Percentiles rank a stretch among this genome's conserved stretches.
phyloP scores from a whole-genome alignment of 768 basidiomycete species.

The Suillus spraguei region DNA sequence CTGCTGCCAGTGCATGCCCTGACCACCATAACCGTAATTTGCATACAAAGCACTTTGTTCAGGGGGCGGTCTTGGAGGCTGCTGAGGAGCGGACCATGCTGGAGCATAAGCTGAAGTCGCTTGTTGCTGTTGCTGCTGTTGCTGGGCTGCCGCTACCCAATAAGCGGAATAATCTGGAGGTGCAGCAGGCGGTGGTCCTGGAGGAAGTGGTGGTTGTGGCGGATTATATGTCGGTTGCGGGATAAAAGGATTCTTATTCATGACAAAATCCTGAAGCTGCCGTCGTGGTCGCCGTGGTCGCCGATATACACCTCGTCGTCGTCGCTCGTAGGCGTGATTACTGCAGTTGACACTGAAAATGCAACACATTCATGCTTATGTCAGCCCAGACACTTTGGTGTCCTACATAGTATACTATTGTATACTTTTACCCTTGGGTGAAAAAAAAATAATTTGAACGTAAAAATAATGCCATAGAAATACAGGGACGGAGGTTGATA shows the following conservation, averaged over 20 bases:
- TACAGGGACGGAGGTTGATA: not conserved
- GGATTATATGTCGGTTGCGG: conserved; percentile 68
- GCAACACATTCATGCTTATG: conserved; percentile 7
- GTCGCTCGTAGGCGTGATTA: conserved; percentile 6
- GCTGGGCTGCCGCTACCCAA: conserved; percentile 65
- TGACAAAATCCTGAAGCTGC: conserved; percentile 28
- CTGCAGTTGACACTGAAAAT: conserved; percentile 3
- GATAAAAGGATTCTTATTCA: conserved; percentile 88
- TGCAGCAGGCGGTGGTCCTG: conserved; percentile 76
- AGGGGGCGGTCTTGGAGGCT: conserved; percentile 65
- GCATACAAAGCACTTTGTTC: conserved; percentile 88
- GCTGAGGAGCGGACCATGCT: conserved; percentile 66
- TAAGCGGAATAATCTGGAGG: conserved; percentile 79
- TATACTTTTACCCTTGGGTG: not conserved
- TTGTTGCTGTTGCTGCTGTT: conserved; percentile 53
- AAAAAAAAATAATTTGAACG: not conserved
- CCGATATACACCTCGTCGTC: conserved; percentile 22
- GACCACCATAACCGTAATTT: conserved; percentile 88
- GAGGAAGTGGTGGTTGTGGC: conserved; percentile 77
- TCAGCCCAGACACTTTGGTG: too few relatives aligned
- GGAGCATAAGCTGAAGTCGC: conserved; percentile 57
- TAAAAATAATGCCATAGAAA: not conserved
- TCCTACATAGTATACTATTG: too few relatives aligned
- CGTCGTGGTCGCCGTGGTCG: conserved; percentile 12
- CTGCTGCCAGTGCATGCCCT: conserved; percentile 61